Evolutionary conservation across 805 yeast genomes (phyloP), one percentile per base, ranked within the genome.

Genomic region (Starmerella lactis-condensi): DNA sequence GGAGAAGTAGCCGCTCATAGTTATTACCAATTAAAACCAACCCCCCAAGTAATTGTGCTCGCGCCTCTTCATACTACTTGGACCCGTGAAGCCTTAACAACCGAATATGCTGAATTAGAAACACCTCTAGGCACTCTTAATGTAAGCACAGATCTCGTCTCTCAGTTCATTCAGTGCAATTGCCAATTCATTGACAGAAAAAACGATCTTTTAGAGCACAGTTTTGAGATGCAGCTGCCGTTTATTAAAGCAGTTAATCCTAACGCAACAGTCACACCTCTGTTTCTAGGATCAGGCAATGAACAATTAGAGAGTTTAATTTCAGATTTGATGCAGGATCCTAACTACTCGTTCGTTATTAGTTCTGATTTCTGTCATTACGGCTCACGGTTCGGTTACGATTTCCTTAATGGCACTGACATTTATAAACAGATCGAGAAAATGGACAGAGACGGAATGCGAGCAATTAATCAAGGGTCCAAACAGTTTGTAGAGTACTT

Each of bases 321-420:
- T 12, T 49, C 53, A 7, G 69, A 73, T 1, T 74, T 63, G 44
- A 46, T 79, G 31, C 51, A 50, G 5, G 65, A 72, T 42, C 62
- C 64, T 19, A 53, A 54, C 16, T 69, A 68, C 43, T 72, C 79
- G 2, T 77, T 89, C 51, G 69, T 79, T 11, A 62, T 89, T 4
- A 76, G 92, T 48, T 68, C 85, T 2, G 98, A 89, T 56, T 89
- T 89, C 46, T 83, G 95, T 48, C 98, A 89, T 50, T 89, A 98
- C 98, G 83, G 83, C 1, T 42, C 59, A 2, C 51, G 78, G 23
- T 75, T 75, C 45, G 65, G 64, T 10, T 75, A 69, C 45, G 12
- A 5, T 24, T 36, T 41, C 17, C 35, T 32, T 20, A 28, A 23
- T 4, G 20, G 16, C 7, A 18, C 19, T 14, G 36, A 28, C 18